A percentile compares a stretch with the other conserved stretches of the same genome.
phyloP scores from a whole-genome alignment of 208 protist species.

The Acanthamoeba lenticulata region DNA sequence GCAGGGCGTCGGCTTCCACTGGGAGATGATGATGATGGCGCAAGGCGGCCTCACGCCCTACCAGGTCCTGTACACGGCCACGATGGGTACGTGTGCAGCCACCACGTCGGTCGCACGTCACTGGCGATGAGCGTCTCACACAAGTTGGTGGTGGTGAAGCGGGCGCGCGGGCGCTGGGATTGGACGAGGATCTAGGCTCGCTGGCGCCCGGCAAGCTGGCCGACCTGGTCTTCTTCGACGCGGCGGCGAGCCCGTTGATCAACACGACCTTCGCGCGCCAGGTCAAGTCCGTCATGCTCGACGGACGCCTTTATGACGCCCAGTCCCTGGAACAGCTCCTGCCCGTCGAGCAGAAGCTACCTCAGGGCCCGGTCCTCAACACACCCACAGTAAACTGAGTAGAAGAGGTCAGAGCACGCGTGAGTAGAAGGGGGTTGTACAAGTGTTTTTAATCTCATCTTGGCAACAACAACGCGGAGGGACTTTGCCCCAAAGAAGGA shows the following conservation, averaged over 20 bases:
- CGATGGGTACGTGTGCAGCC: not conserved
- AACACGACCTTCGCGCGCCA: not conserved
- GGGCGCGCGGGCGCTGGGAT: not conserved
- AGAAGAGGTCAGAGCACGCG: too few relatives aligned
- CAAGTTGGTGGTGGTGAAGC: not conserved
- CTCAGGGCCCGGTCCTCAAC: not conserved
- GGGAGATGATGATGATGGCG: conserved; percentile 35
- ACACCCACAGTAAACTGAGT: too few relatives aligned
- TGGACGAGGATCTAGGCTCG: not conserved
- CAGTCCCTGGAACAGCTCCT: not conserved
- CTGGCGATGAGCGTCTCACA: too few relatives aligned
- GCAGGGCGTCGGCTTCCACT: conserved; percentile 36
- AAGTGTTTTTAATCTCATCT: too few relatives aligned
- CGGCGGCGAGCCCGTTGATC: not conserved
- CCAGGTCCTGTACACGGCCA: conserved; percentile 1
- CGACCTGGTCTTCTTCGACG: conserved; percentile 6
- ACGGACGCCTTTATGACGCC: not conserved
- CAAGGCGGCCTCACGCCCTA: not conserved
- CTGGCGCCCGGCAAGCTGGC: conserved; percentile 25
- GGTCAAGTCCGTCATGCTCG: conserved; percentile 18
- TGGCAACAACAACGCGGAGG: too few relatives aligned
- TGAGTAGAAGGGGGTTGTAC: too few relatives aligned
- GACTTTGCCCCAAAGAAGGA: too few relatives aligned
- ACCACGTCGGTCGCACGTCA: not conserved
- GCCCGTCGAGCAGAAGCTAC: not conserved